Conservation (phyloP, 257 asterid species). For the Solanum ossicruentum region DNA sequence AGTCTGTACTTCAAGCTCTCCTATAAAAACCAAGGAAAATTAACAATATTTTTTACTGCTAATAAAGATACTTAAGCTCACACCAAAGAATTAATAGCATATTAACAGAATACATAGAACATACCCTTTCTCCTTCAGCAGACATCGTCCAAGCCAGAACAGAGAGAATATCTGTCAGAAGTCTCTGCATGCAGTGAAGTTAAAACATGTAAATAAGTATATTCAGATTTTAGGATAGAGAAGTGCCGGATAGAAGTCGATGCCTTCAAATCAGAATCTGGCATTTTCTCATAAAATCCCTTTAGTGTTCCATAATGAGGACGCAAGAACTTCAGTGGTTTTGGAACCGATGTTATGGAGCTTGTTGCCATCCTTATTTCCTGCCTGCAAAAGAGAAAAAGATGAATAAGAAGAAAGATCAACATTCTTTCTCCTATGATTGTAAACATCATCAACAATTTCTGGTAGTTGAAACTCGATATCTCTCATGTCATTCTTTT, state of each 20-base stretch:
- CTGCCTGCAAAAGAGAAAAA: slow-evolving; percentile 34
- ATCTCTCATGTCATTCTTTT: not conserved
- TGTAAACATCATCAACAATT: not conserved
- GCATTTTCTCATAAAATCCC: slow-evolving; percentile 53
- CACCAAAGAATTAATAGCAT: not conserved
- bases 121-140: slow-evolving; percentile 94
- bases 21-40: slow-evolving; percentile 29
- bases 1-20: slow-evolving; percentile 93
- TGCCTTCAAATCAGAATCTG: slow-evolving; percentile 69
- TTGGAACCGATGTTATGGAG: slow-evolving; percentile 95
- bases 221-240: not conserved
- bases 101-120: not conserved
- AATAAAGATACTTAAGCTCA: not conserved
- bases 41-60: not conserved
- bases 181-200: slow-evolving; percentile 28
- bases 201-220: not conserved
- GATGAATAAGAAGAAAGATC: not conserved
- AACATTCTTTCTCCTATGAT: not conserved
- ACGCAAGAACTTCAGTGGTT: slow-evolving; percentile 88
- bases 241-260: not conserved
- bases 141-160: slow-evolving; percentile 97
- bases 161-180: slow-evolving; percentile 91
- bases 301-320: slow-evolving; percentile 90
- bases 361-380: slow-evolving; percentile 90
- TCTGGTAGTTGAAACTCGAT: not conserved